Evolutionary conservation across 345 rosid genomes (phyloP).

Genomic region (Camelina laxa): DNA sequence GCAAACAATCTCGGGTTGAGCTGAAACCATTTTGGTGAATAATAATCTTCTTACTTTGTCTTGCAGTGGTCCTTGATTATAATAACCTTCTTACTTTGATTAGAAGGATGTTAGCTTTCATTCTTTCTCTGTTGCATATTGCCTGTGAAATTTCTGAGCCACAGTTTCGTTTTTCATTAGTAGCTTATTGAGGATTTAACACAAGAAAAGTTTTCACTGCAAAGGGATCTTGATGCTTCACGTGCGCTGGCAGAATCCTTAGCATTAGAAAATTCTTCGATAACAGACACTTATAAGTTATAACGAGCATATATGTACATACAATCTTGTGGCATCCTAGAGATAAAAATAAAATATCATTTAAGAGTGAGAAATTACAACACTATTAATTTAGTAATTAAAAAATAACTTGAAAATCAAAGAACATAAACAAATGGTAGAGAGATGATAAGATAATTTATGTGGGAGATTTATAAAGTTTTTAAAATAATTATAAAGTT

Average conservation of each 20-base stretch:
- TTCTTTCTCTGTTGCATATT: slow-evolving; percentile 2
- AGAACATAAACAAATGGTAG: no score
- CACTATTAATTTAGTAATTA: no score
- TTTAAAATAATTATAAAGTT: no score
- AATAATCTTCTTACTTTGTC: no score
- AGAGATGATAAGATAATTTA: no score
- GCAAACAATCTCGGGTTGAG: no score
- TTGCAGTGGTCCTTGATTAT: no score
- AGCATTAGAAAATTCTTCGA: slow-evolving; percentile 93
- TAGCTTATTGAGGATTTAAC: slow-evolving; percentile 99
- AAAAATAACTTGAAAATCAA: no score
- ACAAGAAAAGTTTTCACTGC: slow-evolving; percentile 91
- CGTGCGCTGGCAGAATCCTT: slow-evolving; percentile 87
- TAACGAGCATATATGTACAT: slow-evolving; percentile 89
- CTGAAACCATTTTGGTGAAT: no score
- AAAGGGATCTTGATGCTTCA: slow-evolving; percentile 97
- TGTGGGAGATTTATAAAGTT: no score
- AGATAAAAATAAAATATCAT: no score
- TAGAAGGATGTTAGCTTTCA: slow-evolving; percentile 15
- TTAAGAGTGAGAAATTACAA: no score
- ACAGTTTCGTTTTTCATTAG: slow-evolving; percentile 35
- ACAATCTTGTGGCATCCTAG: slow-evolving; percentile 22
- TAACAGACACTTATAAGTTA: slow-evolving; percentile 91
- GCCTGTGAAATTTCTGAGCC: slow-evolving; percentile 27
- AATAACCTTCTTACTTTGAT: slow-evolving; percentile 2